These are phyloP conservation scores for Trypanosoma cruzi DNA, from an alignment of 208 protist genomes.

Conservation along the genomic window DNA sequence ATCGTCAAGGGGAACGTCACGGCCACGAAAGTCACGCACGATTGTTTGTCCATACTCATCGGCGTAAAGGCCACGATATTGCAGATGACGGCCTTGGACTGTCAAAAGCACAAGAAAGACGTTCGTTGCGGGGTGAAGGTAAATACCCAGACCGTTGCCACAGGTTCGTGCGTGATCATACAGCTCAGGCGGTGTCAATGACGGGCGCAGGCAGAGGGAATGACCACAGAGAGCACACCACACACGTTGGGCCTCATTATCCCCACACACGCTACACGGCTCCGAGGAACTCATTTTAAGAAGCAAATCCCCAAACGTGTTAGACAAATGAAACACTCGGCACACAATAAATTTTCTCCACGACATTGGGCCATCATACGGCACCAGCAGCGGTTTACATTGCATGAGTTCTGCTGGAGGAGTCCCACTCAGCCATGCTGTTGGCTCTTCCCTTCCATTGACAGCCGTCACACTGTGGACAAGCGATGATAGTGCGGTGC, in stretches of 20 bases:
- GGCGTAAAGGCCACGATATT: conserved; percentile 50
- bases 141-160: conserved; percentile 59
- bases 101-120: conserved; percentile 52
- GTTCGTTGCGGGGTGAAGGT: conserved; percentile 38
- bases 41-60: conserved; percentile 68
- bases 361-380: conserved; percentile 22
- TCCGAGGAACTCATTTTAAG: conserved; percentile 19
- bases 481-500: conserved; percentile 1
- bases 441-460: background rate
- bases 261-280: conserved; percentile 35
- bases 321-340: conserved; percentile 53
- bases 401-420: background rate
- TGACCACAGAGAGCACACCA: conserved; percentile 66
- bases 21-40: conserved; percentile 31
- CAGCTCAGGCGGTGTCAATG: conserved; percentile 37
- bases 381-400: conserved; percentile 7
- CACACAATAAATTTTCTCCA: conserved; percentile 40
- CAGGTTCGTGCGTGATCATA: conserved; percentile 57
- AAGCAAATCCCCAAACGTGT: conserved; percentile 45
- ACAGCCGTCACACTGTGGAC: background rate
- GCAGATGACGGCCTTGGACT: conserved; percentile 31
- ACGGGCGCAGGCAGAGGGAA: conserved; percentile 35
- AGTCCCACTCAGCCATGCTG: background rate
- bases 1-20: conserved; percentile 35
- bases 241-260: conserved; percentile 32